Percentiles rank a stretch among this genome's conserved stretches.
Evolutionary conservation across 2,329 filamentous ascomycete species (phyloP).

Genomic region (Byssochlamys sp.): DNA sequence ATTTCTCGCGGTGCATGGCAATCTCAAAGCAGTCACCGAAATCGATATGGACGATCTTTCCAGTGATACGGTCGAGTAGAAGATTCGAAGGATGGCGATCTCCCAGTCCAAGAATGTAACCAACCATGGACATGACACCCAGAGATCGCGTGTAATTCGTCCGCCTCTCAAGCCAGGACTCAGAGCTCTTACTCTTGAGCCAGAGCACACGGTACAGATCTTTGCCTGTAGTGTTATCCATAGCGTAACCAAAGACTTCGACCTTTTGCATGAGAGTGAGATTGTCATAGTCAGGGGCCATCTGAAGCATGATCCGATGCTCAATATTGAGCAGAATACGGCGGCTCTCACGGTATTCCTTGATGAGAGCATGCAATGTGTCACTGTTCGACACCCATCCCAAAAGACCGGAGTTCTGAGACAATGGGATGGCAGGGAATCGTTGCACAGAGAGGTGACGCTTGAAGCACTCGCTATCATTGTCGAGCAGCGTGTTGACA

Average conservation of each 20-base stretch:
- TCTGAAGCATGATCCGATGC: conserved; percentile 98
- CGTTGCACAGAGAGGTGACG: conserved; percentile 91
- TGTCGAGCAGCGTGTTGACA: conserved; percentile 86
- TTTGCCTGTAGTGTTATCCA: conserved; percentile 98
- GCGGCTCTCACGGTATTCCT: conserved; percentile 91
- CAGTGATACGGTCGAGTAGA: conserved; percentile 90
- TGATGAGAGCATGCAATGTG: conserved; percentile 89
- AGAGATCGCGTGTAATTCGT: conserved; percentile 98
- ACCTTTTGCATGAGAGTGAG: conserved; percentile 99
- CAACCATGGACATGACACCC: conserved; percentile 99
- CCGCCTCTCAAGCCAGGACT: conserved; percentile 91
- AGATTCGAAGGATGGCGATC: conserved; percentile 96
- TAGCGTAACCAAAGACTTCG: conserved; percentile 95
- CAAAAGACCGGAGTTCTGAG: conserved; percentile 86
- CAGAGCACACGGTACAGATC: conserved; percentile 95
- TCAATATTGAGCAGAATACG: conserved; percentile 99
- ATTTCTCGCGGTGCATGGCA: conserved; percentile 98
- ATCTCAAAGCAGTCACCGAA: conserved; percentile 99
- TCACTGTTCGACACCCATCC: conserved; percentile 98
- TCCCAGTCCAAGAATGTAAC: conserved; percentile 91
- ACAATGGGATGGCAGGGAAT: conserved; percentile 92
- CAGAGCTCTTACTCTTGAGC: conserved; percentile 97
- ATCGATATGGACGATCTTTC: conserved; percentile 97
- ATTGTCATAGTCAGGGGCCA: conserved; percentile 98
- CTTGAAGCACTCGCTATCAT: conserved; percentile 94